phyloP scores from a whole-genome alignment of 2,329 filamentous ascomycete genomes.

The Phialophora verrucosa region DNA sequence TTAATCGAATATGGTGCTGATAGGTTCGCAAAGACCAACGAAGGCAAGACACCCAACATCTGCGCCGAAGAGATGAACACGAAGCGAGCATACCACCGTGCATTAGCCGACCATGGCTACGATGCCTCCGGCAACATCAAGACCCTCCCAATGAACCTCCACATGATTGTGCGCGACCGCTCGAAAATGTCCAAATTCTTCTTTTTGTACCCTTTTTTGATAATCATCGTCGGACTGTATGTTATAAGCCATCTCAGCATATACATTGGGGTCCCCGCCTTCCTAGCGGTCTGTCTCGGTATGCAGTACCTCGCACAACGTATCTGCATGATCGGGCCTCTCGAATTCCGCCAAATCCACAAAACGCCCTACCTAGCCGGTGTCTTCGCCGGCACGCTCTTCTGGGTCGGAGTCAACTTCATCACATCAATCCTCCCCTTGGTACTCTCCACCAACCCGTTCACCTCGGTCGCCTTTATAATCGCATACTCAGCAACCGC shows the following conservation, averaged over 20 bases:
- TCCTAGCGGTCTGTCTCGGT: constrained; percentile 49
- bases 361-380: constrained; percentile 95
- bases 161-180: constrained; percentile 74
- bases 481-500: constrained; percentile 67
- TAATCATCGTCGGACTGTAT: constrained; percentile 73
- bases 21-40: constrained; percentile 84
- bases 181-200: constrained; percentile 82
- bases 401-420: constrained; percentile 80
- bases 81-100: constrained; percentile 77
- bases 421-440: constrained; percentile 75
- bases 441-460: constrained; percentile 68
- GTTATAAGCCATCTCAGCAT: constrained; percentile 76
- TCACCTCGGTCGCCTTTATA: constrained; percentile 79
- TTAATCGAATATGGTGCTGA: constrained; percentile 95
- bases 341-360: constrained; percentile 87
- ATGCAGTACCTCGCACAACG: constrained; percentile 80
- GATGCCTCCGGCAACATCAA: constrained; percentile 76
- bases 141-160: constrained; percentile 73
- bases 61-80: constrained; percentile 93
- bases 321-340: constrained; percentile 78
- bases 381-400: constrained; percentile 86
- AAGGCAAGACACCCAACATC: constrained; percentile 85
- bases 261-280: constrained; percentile 76
- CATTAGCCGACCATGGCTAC: constrained; percentile 83
- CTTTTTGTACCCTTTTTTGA: constrained; percentile 84